Evolutionary conservation across 371 early-diverging fungal genomes (phyloP), one percentile per base, ranked within the genome.

Genomic region (Chytridium lagenaria): DNA sequence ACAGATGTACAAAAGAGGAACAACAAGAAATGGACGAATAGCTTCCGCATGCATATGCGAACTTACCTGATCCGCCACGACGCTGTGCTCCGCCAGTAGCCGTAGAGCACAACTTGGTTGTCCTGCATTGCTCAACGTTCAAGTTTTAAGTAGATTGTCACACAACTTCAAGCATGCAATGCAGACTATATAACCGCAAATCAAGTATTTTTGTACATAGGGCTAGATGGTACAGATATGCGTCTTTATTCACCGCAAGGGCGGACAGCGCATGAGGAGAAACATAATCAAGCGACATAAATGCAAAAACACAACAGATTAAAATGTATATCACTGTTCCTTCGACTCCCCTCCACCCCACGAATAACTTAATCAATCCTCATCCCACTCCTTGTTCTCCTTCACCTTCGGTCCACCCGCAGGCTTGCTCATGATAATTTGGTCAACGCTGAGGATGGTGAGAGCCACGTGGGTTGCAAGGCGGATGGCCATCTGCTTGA

Each of bases 381-480:
- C 93, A 80, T 96, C 97, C 96, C 95, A 95, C 85, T 95, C 74
- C 72, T 87, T 85, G 78, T 92, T 88, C 44, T 93, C 87, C 91
- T 94, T 92, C 68, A 92, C 91, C 82, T 96, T 96, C 31, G 97
- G 98, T 7, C 98, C 98, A 65, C 98, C 98, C 36, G 98, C 98
- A 64, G 92, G 94, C 85, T 97, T 97, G 72, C 94, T 93, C 98
- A 98, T 98, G 84, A 98, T 97, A 77, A 98, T 94, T 89, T 97
- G 98, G 84, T 98, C 98, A 38, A 98, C 96, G 77, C 95, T 90
- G 68, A 98, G 88, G 34, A 98, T 89, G 1, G 98, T 97, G 71
- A 96, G 81, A n/a, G 98, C 97, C 30, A 96, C 93, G 78, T 96
- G 91, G 39, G 95, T 89, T 66, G 97, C 97, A 50, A 95, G 89